phyloP scores from a whole-genome alignment of 805 yeast species.

The Saccharomycopsis capsularis region DNA sequence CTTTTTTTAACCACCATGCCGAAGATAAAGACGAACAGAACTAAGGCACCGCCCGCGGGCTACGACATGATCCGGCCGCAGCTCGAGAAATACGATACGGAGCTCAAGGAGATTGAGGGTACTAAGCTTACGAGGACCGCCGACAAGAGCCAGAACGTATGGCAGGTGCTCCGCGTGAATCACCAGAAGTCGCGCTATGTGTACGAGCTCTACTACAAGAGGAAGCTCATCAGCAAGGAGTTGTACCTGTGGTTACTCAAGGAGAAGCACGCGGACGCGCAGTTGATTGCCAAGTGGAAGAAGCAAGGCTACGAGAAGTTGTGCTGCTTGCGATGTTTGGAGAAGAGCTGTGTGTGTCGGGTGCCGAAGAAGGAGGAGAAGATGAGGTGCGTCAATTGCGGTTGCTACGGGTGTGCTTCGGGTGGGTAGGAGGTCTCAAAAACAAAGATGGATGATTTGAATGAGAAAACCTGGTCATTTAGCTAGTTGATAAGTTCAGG shows the following conservation, averaged over 20 bases:
- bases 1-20: conserved; percentile 46
- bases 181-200: conserved; percentile 74
- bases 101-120: conserved; percentile 48
- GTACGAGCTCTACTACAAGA: conserved; percentile 64
- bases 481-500: too few relatives aligned
- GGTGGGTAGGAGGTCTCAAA: too few relatives aligned
- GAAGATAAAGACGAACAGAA: conserved; percentile 34
- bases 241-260: conserved; percentile 68
- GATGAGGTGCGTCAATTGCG: conserved; percentile 18
- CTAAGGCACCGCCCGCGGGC: conserved; percentile 64
- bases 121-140: conserved; percentile 34
- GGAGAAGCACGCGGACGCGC: conserved; percentile 59
- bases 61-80: conserved; percentile 64
- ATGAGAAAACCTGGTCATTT: too few relatives aligned
- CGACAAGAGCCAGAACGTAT: conserved; percentile 50
- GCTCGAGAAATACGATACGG: conserved; percentile 47
- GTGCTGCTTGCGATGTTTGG: conserved; percentile 78
- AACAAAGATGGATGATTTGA: too few relatives aligned
- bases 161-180: conserved; percentile 65
- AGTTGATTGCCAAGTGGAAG: conserved; percentile 78
- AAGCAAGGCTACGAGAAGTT: conserved; percentile 79
- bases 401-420: conserved; percentile 18
- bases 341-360: conserved; percentile 74
- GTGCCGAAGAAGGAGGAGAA: conserved; percentile 48
- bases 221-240: conserved; percentile 57